Evolutionary conservation across 768 basidiomycete species (phyloP), one percentile per base, ranked within the genome.

Genomic region (Termitomyces sp.): DNA sequence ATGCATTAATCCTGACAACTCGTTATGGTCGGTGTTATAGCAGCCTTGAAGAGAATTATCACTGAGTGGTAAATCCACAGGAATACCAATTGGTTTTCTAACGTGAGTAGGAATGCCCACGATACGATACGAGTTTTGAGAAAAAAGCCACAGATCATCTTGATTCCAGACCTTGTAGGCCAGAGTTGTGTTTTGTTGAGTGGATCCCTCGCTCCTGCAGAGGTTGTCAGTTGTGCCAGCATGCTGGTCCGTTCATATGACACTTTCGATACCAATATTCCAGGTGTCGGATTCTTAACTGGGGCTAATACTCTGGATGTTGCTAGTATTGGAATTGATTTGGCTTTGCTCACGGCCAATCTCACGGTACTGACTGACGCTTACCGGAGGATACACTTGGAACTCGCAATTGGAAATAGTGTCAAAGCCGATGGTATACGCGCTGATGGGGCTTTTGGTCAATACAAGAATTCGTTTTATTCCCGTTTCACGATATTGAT

Each of bases 21-120:
- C 70, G 50, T 61, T 80, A 37, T 79, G 77, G 75, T 72, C 65
- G 45, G 63, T 63, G 39, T 46, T 53, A n/a, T 29, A 49, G 12
- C 5, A 29, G 26, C n/a, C 33, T 12, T 20, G 12, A 29, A n/a
- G 58, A 22, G 12, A n/a, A 42, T 36, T 18, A 12, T 8, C n/a
- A 12, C 16, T 15, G 33, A 31, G n/a, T 20, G 12, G 36, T 44
- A 47, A 47, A 26, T 64, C 9, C 48, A 70, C 22, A 86, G 84
- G 82, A 88, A 86, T 62, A 80, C 80, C 1, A 87, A 86, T 62
- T 87, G 85, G 86, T 87, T 79, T 62, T 78, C 78, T 6, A 85
- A 84, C 60, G 82, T 82, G 37, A 41, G 51, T 6, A 29, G 18
- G 28, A 36, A 29, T 3, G n/a, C 28, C 6, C n/a, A 52, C 12